Percentiles rank a stretch among this genome's conserved stretches.
phyloP scores from a whole-genome alignment of 805 yeast genomes.

The Lipomyces sp. region DNA sequence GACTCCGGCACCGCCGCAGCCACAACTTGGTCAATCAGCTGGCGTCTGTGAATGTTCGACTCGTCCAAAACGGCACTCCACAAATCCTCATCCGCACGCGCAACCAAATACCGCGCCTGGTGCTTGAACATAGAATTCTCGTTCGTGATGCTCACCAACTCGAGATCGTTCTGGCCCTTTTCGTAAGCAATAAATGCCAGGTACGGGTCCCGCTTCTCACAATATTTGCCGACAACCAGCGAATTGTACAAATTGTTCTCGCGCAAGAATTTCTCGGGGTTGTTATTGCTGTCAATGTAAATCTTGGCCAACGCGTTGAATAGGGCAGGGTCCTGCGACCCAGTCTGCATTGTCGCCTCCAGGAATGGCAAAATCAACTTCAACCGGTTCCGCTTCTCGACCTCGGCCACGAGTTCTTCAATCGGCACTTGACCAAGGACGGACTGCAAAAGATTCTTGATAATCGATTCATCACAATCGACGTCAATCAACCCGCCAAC shows the following conservation, averaged over 20 bases:
- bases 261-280: constrained; percentile 93
- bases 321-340: constrained; percentile 87
- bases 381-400: constrained; percentile 93
- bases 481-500: constrained; percentile 95
- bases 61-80: constrained; percentile 80
- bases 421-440: constrained; percentile 96
- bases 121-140: constrained; percentile 98
- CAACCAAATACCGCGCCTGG: constrained; percentile 94
- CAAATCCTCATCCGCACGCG: constrained; percentile 80
- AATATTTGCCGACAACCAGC: constrained; percentile 93
- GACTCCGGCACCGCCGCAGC: constrained; percentile 96
- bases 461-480: constrained; percentile 91
- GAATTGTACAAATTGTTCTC: constrained; percentile 91
- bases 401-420: constrained; percentile 85
- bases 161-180: constrained; percentile 90
- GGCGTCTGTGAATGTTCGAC: constrained; percentile 86
- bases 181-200: constrained; percentile 97
- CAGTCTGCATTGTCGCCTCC: constrained; percentile 83
- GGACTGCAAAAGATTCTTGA: constrained; percentile 76
- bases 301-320: constrained; percentile 96
- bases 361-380: constrained; percentile 90
- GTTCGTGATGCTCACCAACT: constrained; percentile 87
- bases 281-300: constrained; percentile 95
- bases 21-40: constrained; percentile 88
- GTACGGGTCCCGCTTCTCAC: constrained; percentile 99